Evolutionary conservation across 495 filamentous ascomycete genomes (phyloP).

Genomic region (Aspergillus coremiiformis): DNA sequence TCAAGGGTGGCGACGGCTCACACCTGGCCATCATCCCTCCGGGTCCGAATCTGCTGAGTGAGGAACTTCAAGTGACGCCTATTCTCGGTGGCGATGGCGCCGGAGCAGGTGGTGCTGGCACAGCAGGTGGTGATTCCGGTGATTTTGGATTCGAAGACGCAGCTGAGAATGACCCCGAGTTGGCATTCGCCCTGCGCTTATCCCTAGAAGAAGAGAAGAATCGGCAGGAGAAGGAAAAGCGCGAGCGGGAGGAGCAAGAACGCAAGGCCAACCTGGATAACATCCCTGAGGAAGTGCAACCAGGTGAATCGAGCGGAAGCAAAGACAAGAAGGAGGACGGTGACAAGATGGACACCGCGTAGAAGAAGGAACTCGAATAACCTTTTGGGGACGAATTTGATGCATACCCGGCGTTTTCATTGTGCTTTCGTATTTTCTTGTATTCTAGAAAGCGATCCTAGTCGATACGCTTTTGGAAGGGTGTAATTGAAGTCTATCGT

Average conservation of each 20-base stretch:
- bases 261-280: slow-evolving; percentile 61
- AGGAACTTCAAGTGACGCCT: slow-evolving; percentile 84
- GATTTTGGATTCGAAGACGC: slow-evolving; percentile 48
- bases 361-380: slow-evolving; percentile 10
- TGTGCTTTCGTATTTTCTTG: slow-evolving; percentile 5
- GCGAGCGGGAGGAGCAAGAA: slow-evolving; percentile 67
- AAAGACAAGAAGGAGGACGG: slow-evolving; percentile 57
- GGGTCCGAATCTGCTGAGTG: slow-evolving; percentile 81
- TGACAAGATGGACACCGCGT: slow-evolving; percentile 70
- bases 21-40: slow-evolving; percentile 87
- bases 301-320: slow-evolving; percentile 52
- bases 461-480: slow-evolving; percentile 10
- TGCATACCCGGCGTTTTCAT: slow-evolving; percentile 43
- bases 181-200: slow-evolving; percentile 94
- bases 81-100: slow-evolving; percentile 74
- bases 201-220: slow-evolving; percentile 97
- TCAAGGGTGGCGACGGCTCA: slow-evolving; percentile 83
- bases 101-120: slow-evolving; percentile 41
- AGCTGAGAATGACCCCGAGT: slow-evolving; percentile 75
- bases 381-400: slow-evolving; percentile 25
- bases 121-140: slow-evolving; percentile 63
- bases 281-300: slow-evolving; percentile 75
- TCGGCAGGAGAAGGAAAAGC: slow-evolving; percentile 74
- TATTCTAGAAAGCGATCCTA: slow-evolving; percentile 21
- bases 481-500: slow-evolving; percentile 2